A percentile compares a stretch with the other conserved stretches of the same genome.
phyloP scores from a whole-genome alignment of 495 filamentous ascomycete genomes.

The Lasiosphaeria miniovina region DNA sequence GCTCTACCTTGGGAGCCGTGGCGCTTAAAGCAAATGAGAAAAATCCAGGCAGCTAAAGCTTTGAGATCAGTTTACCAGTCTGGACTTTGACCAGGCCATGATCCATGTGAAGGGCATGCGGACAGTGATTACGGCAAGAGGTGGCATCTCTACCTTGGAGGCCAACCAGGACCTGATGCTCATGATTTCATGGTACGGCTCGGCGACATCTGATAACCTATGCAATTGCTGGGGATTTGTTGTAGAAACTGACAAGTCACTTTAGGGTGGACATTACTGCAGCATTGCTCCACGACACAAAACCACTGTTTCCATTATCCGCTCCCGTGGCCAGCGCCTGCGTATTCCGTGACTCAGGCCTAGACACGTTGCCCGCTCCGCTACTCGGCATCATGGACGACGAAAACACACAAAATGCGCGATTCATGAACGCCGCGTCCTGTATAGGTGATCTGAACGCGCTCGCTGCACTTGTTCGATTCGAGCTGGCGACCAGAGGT shows the following conservation, averaged over 20 bases:
- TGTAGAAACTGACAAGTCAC: not conserved
- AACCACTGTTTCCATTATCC: not conserved
- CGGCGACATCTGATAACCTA: not conserved
- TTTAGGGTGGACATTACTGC: conserved; percentile 2
- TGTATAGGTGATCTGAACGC: not conserved
- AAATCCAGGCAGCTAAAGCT: not conserved
- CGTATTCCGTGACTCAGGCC: not conserved
- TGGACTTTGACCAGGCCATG: conserved; percentile 6
- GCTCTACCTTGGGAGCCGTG: not conserved
- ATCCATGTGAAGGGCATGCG: conserved; percentile 1
- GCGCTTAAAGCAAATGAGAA: not conserved
- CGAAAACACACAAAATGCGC: not conserved
- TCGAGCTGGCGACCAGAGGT: conserved; percentile 1
- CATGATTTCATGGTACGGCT: conserved; percentile 4
- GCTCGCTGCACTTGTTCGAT: not conserved
- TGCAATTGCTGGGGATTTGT: not conserved
- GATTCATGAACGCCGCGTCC: not conserved
- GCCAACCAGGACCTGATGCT: conserved; percentile 4
- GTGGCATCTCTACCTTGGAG: conserved; percentile 2
- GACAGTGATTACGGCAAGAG: conserved; percentile 2
- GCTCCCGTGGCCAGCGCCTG: not conserved
- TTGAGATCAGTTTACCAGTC: conserved; percentile 1
- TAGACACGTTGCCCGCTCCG: not conserved
- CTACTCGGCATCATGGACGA: not conserved
- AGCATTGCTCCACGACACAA: not conserved